Conservation (phyloP, 441 rosid species). For the Pelargonium australe region DNA sequence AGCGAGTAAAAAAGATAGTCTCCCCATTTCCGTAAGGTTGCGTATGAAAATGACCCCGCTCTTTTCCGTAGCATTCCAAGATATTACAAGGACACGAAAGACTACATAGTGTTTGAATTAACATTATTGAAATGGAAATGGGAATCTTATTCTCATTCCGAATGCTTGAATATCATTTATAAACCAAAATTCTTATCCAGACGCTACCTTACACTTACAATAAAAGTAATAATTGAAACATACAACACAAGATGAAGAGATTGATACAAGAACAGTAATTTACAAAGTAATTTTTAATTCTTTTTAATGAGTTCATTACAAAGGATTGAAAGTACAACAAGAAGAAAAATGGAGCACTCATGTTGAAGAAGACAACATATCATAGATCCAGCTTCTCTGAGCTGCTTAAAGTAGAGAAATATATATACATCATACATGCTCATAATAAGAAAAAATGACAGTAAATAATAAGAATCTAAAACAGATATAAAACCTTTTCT, state of each 20-base stretch:
- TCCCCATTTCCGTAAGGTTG: too few relatives aligned
- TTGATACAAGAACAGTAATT: background rate
- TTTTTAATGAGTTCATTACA: background rate
- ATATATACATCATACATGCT: background rate
- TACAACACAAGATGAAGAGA: background rate
- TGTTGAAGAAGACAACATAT: slow-evolving; percentile 3
- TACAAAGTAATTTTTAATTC: background rate
- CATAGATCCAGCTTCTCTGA: slow-evolving; percentile 7
- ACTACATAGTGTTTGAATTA: too few relatives aligned
- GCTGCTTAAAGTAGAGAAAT: slow-evolving; percentile 1
- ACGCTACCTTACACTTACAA: background rate
- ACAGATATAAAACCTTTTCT: background rate
- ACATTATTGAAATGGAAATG: too few relatives aligned
- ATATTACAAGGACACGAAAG: background rate
- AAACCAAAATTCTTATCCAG: too few relatives aligned
- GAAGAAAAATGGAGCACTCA: background rate
- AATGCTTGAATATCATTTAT: too few relatives aligned
- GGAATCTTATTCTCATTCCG: too few relatives aligned
- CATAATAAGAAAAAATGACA: background rate
- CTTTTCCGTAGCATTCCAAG: background rate
- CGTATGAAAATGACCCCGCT: background rate
- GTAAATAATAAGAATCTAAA: background rate
- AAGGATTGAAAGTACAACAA: slow-evolving; percentile 1
- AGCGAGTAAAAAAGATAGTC: too few relatives aligned
- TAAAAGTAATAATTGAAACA: background rate